phyloP scores from a whole-genome alignment of 1,284 basidiomycete genomes.

The Salmacisia buchloeana region DNA sequence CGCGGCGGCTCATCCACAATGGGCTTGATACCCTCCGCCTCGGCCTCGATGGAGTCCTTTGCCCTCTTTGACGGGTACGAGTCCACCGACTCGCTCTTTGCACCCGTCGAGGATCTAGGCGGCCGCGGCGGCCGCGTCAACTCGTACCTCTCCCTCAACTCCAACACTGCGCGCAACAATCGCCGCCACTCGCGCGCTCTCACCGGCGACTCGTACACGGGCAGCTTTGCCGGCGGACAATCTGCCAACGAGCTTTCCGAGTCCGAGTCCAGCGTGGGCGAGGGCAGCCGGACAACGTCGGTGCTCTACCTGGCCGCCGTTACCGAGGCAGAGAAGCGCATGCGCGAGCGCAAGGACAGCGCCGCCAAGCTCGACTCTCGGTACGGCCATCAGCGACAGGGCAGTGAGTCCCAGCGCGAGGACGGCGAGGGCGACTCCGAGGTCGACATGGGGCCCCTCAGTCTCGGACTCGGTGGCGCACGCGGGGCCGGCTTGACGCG shows the following conservation, averaged over 20 bases:
- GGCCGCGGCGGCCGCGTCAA: no score
- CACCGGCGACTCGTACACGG: no score
- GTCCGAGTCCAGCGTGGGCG: no score
- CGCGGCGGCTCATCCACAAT: neutral
- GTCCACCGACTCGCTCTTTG: neutral
- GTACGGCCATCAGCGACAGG: neutral
- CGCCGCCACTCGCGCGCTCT: no score
- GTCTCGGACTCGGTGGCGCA: neutral
- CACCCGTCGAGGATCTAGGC: neutral
- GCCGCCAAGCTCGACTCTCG: neutral
- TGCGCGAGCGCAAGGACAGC: neutral
- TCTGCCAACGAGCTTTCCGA: no score
- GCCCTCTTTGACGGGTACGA: slow-evolving; percentile 5
- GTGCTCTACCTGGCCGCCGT: slow-evolving; percentile 1
- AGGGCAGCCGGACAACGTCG: no score
- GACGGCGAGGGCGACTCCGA: neutral
- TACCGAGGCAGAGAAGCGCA: neutral
- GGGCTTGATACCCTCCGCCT: slow-evolving; percentile 5
- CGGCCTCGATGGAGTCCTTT: slow-evolving; percentile 3
- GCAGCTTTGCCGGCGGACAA: no score
- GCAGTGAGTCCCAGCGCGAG: neutral
- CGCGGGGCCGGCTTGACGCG: neutral
- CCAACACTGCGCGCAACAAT: no score
- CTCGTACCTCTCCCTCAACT: no score
- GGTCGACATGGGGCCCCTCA: neutral